Evolutionary conservation across 345 rosid genomes (phyloP).

Genomic region (Linum lewisii): DNA sequence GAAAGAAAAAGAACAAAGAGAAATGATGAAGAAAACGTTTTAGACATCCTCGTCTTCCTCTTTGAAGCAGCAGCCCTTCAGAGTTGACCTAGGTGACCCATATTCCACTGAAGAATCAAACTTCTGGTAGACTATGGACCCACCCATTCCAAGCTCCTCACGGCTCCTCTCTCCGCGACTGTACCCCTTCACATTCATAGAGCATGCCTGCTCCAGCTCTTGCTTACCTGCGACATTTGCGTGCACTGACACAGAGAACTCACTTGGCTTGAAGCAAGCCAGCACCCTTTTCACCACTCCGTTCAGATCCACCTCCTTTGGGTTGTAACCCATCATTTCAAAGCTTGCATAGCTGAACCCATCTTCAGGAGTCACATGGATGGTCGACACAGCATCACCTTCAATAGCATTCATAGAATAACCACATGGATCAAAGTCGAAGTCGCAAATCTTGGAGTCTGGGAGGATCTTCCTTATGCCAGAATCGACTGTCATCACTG

Average conservation of each 20-base stretch:
- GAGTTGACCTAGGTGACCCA: conserved; percentile 44
- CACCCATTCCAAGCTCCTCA: conserved; percentile 46
- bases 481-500: conserved; percentile 44
- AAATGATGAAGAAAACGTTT: not conserved
- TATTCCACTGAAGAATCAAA: conserved; percentile 18
- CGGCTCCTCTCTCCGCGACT: conserved; percentile 31
- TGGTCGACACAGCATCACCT: conserved; percentile 61
- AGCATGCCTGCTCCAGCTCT: conserved; percentile 16
- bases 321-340: conserved; percentile 55
- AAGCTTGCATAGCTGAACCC: conserved; percentile 85
- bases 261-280: conserved; percentile 49
- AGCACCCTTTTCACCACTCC: conserved; percentile 46
- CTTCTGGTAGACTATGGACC: conserved; percentile 46
- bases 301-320: conserved; percentile 22
- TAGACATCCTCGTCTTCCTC: conserved; percentile 41
- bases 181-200: conserved; percentile 41
- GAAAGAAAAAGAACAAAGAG: not conserved
- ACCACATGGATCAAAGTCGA: conserved; percentile 74
- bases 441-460: conserved; percentile 56
- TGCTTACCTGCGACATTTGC: conserved; percentile 19
- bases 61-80: conserved; percentile 38
- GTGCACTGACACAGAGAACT: conserved; percentile 58
- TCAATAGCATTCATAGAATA: conserved; percentile 76
- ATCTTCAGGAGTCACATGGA: conserved; percentile 74
- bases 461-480: conserved; percentile 72